Evolutionary conservation across 164 flowering plant species (phyloP).

Genomic region (Vitis cinerea): DNA sequence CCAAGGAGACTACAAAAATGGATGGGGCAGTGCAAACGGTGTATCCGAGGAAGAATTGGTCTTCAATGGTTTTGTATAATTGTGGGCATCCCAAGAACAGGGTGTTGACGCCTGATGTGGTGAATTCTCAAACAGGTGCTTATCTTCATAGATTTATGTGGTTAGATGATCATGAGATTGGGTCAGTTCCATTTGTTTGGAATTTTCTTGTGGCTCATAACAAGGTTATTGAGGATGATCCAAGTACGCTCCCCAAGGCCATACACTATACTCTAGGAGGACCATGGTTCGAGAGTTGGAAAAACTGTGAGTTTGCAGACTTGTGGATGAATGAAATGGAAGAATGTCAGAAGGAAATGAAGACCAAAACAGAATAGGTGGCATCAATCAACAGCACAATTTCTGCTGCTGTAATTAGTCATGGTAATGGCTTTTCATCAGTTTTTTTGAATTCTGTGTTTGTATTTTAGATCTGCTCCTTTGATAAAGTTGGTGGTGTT

Average conservation of each 20-base stretch:
- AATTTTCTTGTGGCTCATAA: slow-evolving; percentile 94
- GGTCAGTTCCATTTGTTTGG: slow-evolving; percentile 85
- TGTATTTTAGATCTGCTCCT: too few relatives aligned
- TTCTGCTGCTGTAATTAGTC: too few relatives aligned
- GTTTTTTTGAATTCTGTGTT: too few relatives aligned
- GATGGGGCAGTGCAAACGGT: slow-evolving; percentile 91
- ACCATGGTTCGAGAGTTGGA: slow-evolving; percentile 95
- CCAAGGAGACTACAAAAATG: slow-evolving; percentile 91
- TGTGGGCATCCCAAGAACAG: slow-evolving; percentile 84
- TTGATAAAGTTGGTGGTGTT: too few relatives aligned
- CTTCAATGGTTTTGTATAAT: slow-evolving; percentile 95
- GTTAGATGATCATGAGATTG: slow-evolving; percentile 90
- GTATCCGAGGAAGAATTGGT: slow-evolving; percentile 94
- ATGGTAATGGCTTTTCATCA: too few relatives aligned
- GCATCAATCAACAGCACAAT: not conserved
- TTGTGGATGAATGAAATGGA: slow-evolving; percentile 84
- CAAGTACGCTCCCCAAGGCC: slow-evolving; percentile 63
- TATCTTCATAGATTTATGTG: slow-evolving; percentile 88
- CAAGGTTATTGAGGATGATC: slow-evolving; percentile 61
- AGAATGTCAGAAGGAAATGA: slow-evolving; percentile 32
- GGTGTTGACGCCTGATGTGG: slow-evolving; percentile 69
- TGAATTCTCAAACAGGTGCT: slow-evolving; percentile 77
- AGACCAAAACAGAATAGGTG: slow-evolving; percentile 17
- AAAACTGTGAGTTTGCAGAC: slow-evolving; percentile 85
- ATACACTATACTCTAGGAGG: slow-evolving; percentile 94